Evolutionary conservation across 164 flowering plant genomes (phyloP).

Genomic region (Stephania japonica): DNA sequence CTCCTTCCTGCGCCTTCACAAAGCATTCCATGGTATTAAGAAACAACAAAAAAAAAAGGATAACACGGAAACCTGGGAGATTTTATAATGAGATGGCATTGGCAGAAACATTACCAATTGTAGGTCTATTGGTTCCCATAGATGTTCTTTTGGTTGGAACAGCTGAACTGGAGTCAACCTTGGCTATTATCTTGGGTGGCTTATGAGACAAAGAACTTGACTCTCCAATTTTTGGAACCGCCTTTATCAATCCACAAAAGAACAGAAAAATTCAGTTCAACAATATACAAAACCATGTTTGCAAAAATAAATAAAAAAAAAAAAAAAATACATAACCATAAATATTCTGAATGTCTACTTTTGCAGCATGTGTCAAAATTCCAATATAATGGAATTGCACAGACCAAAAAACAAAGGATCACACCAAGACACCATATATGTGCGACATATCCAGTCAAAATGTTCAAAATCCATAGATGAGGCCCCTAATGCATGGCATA

Average conservation of each 20-base stretch:
- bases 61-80: neutral
- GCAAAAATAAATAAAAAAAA: no score
- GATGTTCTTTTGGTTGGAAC: constrained; percentile 47
- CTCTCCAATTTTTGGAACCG: constrained; percentile 27
- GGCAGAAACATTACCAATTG: constrained; percentile 26
- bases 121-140: constrained; percentile 29
- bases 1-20: constrained; percentile 29
- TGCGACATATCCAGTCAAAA: neutral
- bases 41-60: neutral
- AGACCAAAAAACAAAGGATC: neutral
- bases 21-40: neutral
- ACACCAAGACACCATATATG: neutral
- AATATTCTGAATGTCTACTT: no score
- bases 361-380: neutral
- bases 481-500: neutral
- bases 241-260: constrained; percentile 21
- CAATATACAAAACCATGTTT: neutral
- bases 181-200: constrained; percentile 40
- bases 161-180: constrained; percentile 25
- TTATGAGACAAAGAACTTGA: constrained; percentile 28
- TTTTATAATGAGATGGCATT: constrained; percentile 22
- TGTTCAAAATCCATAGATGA: neutral
- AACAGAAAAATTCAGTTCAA: constrained; percentile 14
- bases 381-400: neutral
- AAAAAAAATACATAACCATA: neutral